Base-by-base conservation (phyloP, 768 basidiomycete genomes). In the Suillus hirtellus region DNA sequence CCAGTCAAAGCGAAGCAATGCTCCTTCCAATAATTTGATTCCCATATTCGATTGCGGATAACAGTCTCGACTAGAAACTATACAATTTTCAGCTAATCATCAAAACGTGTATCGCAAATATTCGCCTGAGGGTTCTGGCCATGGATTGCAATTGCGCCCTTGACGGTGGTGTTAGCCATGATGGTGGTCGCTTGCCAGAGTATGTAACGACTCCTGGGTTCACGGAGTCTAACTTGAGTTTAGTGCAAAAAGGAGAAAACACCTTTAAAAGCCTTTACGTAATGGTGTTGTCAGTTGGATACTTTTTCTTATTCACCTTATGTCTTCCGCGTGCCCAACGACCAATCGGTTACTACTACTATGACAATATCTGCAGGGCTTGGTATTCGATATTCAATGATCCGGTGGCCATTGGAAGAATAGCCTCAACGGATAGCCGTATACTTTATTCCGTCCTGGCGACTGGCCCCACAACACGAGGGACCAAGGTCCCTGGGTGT, bases 1-100 rank as follows among this genome's bases (percentile, higher is more conserved):
- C 95, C 94, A 64, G 94, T 97, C 54, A 99, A 80, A 24, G 96
- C 96, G 73, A 99, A 99, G 73, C 96, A 99, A 68, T 97, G 94
- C 73, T 99, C 96, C 79, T 99, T 99, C 96, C 96, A 99, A 77
- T 86, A 99, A 8, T 82, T 75, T 0, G 92, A 90, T 75, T 99
- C 96, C 81, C 96, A 99, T 65, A 99, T 97, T 65, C 97, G 87
- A 72, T 89, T 93, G 60, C 97, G 88, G 67, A 99, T 96, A 66
- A 98, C 93, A 43, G 93, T 96, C 82, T 99, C 97, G 35, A 99
- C 90, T 75, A 99, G 80, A 75, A 85, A 93, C 95, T 97, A 73
- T 54, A 64, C 9, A 69, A 65, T 72, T 68, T 65, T 67, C 72
- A 68, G 40, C 64, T 40, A n/a, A 37, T 59, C 19, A 63, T 17